Base-by-base conservation (phyloP, 1,139 yeast genomes). In the Debaryomyces sp. region DNA sequence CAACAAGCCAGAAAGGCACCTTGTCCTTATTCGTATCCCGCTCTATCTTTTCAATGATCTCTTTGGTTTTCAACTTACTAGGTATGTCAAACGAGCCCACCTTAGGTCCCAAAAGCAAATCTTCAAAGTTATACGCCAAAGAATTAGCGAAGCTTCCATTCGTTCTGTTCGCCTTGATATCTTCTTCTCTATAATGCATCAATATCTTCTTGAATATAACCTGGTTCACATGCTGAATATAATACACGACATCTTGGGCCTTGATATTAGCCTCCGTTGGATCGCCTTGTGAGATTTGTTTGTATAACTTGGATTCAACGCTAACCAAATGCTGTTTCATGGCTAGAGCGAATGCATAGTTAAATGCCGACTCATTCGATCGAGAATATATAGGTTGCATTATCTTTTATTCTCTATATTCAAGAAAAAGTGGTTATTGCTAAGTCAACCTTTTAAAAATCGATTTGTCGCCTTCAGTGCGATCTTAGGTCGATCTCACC, bases 291-390 rank as follows among this genome's bases (percentile, higher is more conserved):
- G 27, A 8, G 12, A 32, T 21, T 24, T 33, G 33, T 15, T 36
- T 34, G n/a, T 33, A 33, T 7, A 49, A 43, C 10, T 44, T 38
- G 6, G 39, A 17, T 30, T 33, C 42, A 42, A 44, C 42, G 3
- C 47, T 49, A 15, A 9, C 40, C 38, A 62, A 46, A 35, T 61
- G 62, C 10, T 52, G 54, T 35, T 55, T 50, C 33, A 62, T 41
- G 1, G 63, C 66, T 44, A 61, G 46, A n/a, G 58, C 58, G 39
- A 60, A 57, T 4, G 63, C 66, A 49, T 58, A 60, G 34, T 54
- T 50, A 38, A 44, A 50, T 7, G 58, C 59, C 12, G 51, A 40
- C 37, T 48, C 54, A 35, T 46, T 43, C 3, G 43, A 32, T n/a
- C 32, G 26, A 15, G 46, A 48, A 9, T 48, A 45, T 17, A 47